These are phyloP conservation scores for Phytophthora melonis DNA, from an alignment of 352 stramenopile species.

Conservation along the genomic window DNA sequence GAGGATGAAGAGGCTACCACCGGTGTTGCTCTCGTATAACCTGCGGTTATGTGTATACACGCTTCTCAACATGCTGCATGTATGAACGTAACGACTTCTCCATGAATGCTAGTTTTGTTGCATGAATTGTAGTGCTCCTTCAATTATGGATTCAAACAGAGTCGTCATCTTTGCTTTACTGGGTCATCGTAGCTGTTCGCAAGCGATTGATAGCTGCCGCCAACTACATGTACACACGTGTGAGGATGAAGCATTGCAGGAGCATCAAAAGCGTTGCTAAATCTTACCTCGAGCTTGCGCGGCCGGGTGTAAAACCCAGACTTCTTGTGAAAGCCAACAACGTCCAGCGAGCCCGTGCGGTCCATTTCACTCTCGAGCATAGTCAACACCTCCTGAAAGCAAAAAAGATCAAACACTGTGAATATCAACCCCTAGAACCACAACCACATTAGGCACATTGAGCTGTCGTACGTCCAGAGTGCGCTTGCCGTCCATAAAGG, in stretches of 20 bases:
- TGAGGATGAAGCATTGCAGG: neutral
- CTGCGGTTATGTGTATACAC: neutral
- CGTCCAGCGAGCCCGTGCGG: constrained; percentile 67
- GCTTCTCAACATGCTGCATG: neutral
- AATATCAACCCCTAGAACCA: neutral
- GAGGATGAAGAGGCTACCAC: constrained; percentile 21
- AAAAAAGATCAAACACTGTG: neutral
- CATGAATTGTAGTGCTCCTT: no score
- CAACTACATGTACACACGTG: constrained; percentile 52
- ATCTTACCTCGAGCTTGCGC: constrained; percentile 80
- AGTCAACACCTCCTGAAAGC: constrained; percentile 62
- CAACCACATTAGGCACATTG: neutral
- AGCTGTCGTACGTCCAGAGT: constrained; percentile 49
- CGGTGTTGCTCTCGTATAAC: constrained; percentile 36
- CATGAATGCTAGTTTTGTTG: no score
- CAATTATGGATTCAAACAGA: no score
- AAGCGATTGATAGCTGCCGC: constrained; percentile 90
- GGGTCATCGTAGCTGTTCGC: constrained; percentile 72
- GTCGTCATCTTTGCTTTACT: constrained; percentile 41
- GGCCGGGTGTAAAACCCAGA: constrained; percentile 82
- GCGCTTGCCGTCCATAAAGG: constrained; percentile 71
- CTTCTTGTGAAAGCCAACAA: constrained; percentile 61
- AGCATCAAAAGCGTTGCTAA: neutral
- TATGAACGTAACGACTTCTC: neutral
- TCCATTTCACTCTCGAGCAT: constrained; percentile 78